Base-by-base conservation (phyloP, 768 basidiomycete genomes). In the Heimioporus sp. region DNA sequence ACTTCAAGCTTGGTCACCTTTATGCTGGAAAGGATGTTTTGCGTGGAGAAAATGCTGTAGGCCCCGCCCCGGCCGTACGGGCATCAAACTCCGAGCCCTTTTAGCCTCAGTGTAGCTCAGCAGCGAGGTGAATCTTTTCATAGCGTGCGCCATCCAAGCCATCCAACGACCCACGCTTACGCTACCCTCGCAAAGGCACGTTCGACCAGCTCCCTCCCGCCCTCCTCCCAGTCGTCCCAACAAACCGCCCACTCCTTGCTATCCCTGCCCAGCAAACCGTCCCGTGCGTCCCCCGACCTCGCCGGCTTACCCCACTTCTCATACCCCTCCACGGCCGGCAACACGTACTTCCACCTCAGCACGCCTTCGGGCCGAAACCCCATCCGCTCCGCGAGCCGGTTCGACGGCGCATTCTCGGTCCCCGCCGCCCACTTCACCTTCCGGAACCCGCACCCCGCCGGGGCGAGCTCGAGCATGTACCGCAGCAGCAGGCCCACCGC, bases 281-380 rank as follows among this genome's bases (percentile, higher is more conserved):
- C 51, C 34, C 62, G 63, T 28, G 56, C 64, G 52, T 64, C 64
- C 12, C 60, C 68, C n/a, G 50, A 43, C 46, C 56, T 61, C 0
- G 60, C 56, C 39, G 54, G 52, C 43, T 56, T 54, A 2, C 75
- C 72, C 17, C 60, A 57, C 51, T 68, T 66, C 1, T 43, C 49
- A 34, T 61, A 55, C 52, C 58, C 63, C 5, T 63, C 61, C 10
- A 56, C 49, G 5, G 2, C 39, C 45, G 69, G 65, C 11, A 77
- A n/a, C 8, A 74, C 65, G 39, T 62, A 65, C 10, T 68, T 54
- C 77, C 79, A 80, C 47, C 73, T 65, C 48, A 68, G 10, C 3
- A 69, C 43, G 0, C 75, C 76, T 54, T 82, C 82, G 9, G 64
- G 43, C 53, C 62, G 68, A 60, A 82, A 76, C 2, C 80, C 78